These are phyloP conservation scores for Sporothrix phasma DNA, from an alignment of 2,329 filamentous ascomycete genomes.

Conservation along the genomic window DNA sequence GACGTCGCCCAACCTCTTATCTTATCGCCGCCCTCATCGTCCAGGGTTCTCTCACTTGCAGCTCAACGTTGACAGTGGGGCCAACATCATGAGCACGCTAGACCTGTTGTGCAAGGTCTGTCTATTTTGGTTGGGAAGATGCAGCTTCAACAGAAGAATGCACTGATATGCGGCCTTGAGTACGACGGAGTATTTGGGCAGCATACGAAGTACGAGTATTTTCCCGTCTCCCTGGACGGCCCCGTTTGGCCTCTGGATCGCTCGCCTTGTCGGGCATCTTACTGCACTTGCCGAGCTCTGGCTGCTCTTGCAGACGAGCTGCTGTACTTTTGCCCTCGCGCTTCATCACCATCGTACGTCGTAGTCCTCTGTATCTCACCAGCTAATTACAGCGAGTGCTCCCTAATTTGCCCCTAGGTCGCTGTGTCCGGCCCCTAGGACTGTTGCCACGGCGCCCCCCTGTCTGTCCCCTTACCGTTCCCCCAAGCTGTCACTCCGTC, in stretches of 20 bases:
- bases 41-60: background rate
- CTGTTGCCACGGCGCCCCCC: conserved; percentile 2
- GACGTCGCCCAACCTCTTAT: conserved; percentile 8
- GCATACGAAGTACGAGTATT: no score
- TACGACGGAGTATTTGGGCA: background rate
- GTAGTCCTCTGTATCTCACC: no score
- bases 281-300: background rate
- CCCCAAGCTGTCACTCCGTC: background rate
- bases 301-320: background rate
- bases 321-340: background rate
- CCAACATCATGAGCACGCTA: conserved; percentile 4
- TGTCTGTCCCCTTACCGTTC: background rate
- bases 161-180: conserved; percentile 2
- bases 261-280: background rate
- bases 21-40: conserved; percentile 15
- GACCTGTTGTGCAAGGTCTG: conserved; percentile 1
- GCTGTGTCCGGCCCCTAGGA: background rate
- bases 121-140: conserved; percentile 18
- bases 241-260: background rate
- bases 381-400: background rate
- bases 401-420: background rate
- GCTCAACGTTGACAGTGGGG: conserved; percentile 16
- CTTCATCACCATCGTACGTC: background rate
- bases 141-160: conserved; percentile 13
- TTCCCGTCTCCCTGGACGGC: background rate